Base-by-base conservation (phyloP, 495 filamentous ascomycete genomes). In the Lasiosphaeria ovina region DNA sequence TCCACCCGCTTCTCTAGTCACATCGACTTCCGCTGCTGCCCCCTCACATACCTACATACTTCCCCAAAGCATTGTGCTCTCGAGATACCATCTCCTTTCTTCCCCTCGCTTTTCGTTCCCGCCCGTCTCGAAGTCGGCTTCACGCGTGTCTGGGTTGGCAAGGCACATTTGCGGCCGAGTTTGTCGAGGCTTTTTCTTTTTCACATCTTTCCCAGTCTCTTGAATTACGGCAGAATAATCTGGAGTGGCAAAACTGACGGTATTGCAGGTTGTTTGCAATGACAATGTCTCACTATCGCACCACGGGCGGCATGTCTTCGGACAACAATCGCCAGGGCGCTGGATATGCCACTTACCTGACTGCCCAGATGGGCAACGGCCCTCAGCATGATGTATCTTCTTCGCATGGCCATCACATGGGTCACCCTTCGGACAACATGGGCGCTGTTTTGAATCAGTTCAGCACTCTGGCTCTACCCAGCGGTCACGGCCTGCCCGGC, bases 391-490 rank as follows among this genome's bases (percentile, higher is more conserved):
- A 70, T 42, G 44, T 44, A 2, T 54, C 56, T 6, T 38, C 60
- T 4, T 40, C 66, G 1, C 70, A 72, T 58, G 62, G 64, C 8
- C 68, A 71, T 54, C 69, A 72, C 7, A 51, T 65, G 42, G 67
- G 60, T 17, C 66, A 69, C 35, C 58, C 54, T 9, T 38, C 59
- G 32, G 69, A 70, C 38, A 61, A 63, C 56, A 61, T 73, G 42
- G 63, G 66, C n/a, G 62, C 68, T 5, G 64, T 76, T 4, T 65
- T 74, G 64, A 74, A 58, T 35, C 74, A 76, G 24, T 79, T 81
- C 67, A 68, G 72, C 54, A 64, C 66, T n/a, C 61, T 81, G 31
- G 62, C 56, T 32, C 57, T 81, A 10, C 71, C 75, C 10, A 16
- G 55, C 24, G 67, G 65, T 44, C 64, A 68, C 33, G 59, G 55